A percentile compares a stretch with the other conserved stretches of the same genome.
Evolutionary conservation across 345 rosid species (phyloP).

Genomic region (Moringa oleifera): DNA sequence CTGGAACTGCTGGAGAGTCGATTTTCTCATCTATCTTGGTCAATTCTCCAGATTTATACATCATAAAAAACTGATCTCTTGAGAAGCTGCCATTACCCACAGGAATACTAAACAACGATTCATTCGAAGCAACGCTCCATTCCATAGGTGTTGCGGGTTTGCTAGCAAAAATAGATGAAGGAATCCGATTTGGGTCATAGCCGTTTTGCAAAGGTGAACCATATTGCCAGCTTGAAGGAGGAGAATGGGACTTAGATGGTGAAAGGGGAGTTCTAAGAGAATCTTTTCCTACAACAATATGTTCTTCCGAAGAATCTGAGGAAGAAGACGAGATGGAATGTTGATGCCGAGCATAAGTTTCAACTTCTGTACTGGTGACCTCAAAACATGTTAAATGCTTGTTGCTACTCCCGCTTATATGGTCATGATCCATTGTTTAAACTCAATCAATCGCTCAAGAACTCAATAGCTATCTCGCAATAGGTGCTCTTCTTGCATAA

Average conservation of each 20-base stretch:
- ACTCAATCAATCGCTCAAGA: background rate
- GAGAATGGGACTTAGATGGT: constrained; percentile 7
- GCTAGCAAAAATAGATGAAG: constrained; percentile 47
- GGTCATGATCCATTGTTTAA: background rate
- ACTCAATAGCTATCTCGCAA: too few relatives aligned
- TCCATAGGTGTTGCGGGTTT: constrained; percentile 43
- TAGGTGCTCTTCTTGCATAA: too few relatives aligned
- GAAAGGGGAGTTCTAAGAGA: background rate
- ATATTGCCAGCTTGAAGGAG: constrained; percentile 9
- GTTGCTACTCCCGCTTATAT: constrained; percentile 3
- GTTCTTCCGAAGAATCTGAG: constrained; percentile 29
- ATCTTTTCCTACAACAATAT: constrained; percentile 14
- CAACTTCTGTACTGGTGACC: constrained; percentile 1
- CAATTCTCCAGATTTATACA: constrained; percentile 51
- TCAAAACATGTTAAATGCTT: constrained; percentile 13
- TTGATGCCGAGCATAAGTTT: constrained; percentile 19
- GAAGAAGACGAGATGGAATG: constrained; percentile 21
- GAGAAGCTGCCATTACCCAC: constrained; percentile 52
- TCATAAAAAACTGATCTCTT: constrained; percentile 40
- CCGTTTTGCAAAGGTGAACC: constrained; percentile 26
- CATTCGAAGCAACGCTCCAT: constrained; percentile 89
- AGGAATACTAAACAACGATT: constrained; percentile 81
- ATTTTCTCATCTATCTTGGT: constrained; percentile 44
- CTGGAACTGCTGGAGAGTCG: constrained; percentile 8
- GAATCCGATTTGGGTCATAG: constrained; percentile 66